Percentiles rank a stretch among this genome's conserved stretches.
These are phyloP conservation scores for Colletotrichum shisoi DNA, from an alignment of 2,329 filamentous ascomycete genomes.

Conservation along the genomic window DNA sequence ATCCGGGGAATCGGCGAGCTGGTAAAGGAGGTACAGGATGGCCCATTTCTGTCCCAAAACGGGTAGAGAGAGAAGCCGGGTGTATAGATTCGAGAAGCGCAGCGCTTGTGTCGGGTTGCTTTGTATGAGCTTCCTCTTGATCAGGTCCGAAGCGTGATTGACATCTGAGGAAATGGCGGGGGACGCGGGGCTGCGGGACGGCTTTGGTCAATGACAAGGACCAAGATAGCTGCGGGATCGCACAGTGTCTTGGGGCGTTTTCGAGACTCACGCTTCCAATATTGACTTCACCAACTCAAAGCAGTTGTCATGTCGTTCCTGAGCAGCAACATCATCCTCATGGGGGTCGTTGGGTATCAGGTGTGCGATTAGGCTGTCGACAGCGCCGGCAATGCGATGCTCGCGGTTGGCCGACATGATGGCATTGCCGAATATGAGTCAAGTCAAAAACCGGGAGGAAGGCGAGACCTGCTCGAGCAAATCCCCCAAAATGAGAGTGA, in stretches of 20 bases:
- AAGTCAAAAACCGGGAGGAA: slow-evolving; percentile 6
- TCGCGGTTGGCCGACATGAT: slow-evolving; percentile 47
- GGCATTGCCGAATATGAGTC: slow-evolving; percentile 30
- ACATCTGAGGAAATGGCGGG: slow-evolving; percentile 73
- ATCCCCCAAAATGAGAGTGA: not conserved
- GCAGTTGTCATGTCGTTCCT: slow-evolving; percentile 72
- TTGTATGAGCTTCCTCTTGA: slow-evolving; percentile 85
- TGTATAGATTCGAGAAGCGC: slow-evolving; percentile 89
- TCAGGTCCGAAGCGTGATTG: slow-evolving; percentile 90
- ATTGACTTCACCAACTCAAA: slow-evolving; percentile 61
- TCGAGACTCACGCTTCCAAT: slow-evolving; percentile 57
- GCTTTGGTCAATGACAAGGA: slow-evolving; percentile 7
- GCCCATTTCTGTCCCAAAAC: slow-evolving; percentile 97
- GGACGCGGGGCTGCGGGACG: slow-evolving; percentile 55
- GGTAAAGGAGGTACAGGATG: slow-evolving; percentile 89
- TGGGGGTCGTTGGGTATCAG: slow-evolving; percentile 71
- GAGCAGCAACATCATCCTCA: slow-evolving; percentile 72
- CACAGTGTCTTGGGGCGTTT: too few species aligned
- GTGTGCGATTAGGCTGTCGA: slow-evolving; percentile 79
- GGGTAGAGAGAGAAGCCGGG: slow-evolving; percentile 84
- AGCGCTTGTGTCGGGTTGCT: slow-evolving; percentile 80
- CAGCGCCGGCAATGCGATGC: slow-evolving; percentile 77
- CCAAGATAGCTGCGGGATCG: not conserved
- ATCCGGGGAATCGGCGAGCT: slow-evolving; percentile 74
- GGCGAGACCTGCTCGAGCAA: slow-evolving; percentile 1